Evolutionary conservation across 305 asterid genomes (phyloP).

Genomic region (Ajuga reptans): DNA sequence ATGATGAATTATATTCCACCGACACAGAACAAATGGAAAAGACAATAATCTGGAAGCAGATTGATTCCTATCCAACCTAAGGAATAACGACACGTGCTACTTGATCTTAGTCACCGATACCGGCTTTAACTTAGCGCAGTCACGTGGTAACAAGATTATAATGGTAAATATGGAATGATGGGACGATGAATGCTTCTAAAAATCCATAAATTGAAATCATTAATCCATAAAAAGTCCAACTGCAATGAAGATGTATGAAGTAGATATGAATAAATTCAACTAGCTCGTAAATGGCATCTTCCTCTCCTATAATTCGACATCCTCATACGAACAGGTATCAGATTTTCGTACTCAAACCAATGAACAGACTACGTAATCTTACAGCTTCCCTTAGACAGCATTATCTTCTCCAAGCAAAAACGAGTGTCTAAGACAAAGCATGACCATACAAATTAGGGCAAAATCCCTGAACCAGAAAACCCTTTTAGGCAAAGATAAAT

Average conservation of each 20-base stretch:
- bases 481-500: conserved; percentile 13
- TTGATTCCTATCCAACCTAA: background rate
- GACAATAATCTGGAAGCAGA: background rate
- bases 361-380: background rate
- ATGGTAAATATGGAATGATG: background rate
- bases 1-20: background rate
- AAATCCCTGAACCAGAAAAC: conserved; percentile 12
- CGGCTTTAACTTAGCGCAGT: background rate
- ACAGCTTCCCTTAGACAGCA: background rate
- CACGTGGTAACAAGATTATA: background rate
- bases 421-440: background rate
- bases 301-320: background rate
- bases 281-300: background rate
- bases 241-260: background rate
- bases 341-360: background rate
- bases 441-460: background rate
- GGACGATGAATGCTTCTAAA: background rate
- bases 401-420: background rate
- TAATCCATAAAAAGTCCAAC: background rate
- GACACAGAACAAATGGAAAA: background rate
- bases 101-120: background rate
- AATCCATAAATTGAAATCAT: background rate
- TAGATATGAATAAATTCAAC: background rate
- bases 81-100: background rate
- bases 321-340: background rate